phyloP scores from a whole-genome alignment of 2,329 filamentous ascomycete species.

The Arthrobotrys musiformis region DNA sequence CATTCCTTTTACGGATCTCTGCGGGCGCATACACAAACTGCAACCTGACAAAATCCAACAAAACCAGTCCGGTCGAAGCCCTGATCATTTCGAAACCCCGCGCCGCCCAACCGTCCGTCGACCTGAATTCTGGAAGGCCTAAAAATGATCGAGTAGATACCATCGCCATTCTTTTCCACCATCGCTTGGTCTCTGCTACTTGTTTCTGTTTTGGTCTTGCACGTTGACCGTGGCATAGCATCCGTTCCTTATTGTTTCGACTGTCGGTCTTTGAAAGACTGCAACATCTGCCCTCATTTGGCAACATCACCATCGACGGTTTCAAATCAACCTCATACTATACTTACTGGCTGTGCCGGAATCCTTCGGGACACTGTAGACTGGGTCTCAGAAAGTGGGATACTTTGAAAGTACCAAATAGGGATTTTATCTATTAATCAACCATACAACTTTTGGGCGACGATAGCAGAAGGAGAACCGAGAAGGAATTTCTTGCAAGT shows the following conservation, averaged over 20 bases:
- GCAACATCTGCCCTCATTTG: conserved; percentile 15
- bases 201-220: conserved; percentile 15
- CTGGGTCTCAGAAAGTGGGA: conserved; percentile 31
- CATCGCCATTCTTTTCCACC: conserved; percentile 12
- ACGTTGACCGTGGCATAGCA: conserved; percentile 53
- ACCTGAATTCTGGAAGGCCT: conserved; percentile 1
- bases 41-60: conserved; percentile 20
- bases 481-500: background rate
- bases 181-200: conserved; percentile 11
- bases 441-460: background rate
- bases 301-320: background rate
- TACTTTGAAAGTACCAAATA: conserved; percentile 13
- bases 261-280: conserved; percentile 35
- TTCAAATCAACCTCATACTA: too few relatives aligned
- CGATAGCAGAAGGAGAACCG: background rate
- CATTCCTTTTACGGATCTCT: conserved; percentile 8
- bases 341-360: conserved; percentile 35
- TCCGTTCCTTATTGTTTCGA: conserved; percentile 36
- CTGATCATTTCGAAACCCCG: background rate
- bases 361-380: conserved; percentile 17
- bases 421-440: too few relatives aligned
- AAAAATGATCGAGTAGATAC: conserved; percentile 44
- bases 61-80: background rate
- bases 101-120: conserved; percentile 20
- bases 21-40: conserved; percentile 10